Percentiles rank a stretch among this genome's conserved stretches.
Conservation (phyloP, 2,329 filamentous ascomycete genomes). For the Colletotrichum costaricense region DNA sequence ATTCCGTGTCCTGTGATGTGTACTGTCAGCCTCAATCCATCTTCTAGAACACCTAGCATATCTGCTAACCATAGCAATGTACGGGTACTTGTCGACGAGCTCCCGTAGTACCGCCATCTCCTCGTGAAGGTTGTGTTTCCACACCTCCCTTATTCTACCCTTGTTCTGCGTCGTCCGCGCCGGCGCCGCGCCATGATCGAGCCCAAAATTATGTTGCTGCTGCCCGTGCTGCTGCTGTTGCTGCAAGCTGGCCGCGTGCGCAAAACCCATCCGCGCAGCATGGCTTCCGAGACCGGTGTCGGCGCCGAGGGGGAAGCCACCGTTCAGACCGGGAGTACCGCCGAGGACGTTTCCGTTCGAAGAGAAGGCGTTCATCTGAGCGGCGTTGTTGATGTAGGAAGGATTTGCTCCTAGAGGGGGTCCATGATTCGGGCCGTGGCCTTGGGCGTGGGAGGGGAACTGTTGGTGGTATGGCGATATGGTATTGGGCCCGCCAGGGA, state of each 20-base stretch:
- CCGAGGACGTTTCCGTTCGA: slow-evolving; percentile 68
- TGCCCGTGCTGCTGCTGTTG: slow-evolving; percentile 69
- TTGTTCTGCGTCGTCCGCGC: slow-evolving; percentile 74
- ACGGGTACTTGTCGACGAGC: slow-evolving; percentile 90
- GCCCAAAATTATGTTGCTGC: slow-evolving; percentile 41
- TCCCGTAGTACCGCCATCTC: slow-evolving; percentile 89
- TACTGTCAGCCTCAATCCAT: slow-evolving; percentile 21
- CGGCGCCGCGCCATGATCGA: slow-evolving; percentile 37
- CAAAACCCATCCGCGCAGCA: slow-evolving; percentile 88
- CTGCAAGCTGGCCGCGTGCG: slow-evolving; percentile 73
- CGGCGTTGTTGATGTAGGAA: slow-evolving; percentile 75
- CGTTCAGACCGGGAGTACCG: slow-evolving; percentile 67
- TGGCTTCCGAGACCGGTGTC: slow-evolving; percentile 85
- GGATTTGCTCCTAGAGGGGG: slow-evolving; percentile 73
- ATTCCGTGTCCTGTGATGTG: slow-evolving; percentile 85
- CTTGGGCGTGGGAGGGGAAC: slow-evolving; percentile 66
- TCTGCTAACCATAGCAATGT: slow-evolving; percentile 91
- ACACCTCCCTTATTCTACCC: slow-evolving; percentile 92
- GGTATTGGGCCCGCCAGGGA: slow-evolving; percentile 57
- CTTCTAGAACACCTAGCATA: not conserved
- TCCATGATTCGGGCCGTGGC: slow-evolving; percentile 57
- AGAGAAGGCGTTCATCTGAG: slow-evolving; percentile 75
- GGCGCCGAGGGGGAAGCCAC: slow-evolving; percentile 67
- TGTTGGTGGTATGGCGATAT: slow-evolving; percentile 58
- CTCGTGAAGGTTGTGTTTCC: slow-evolving; percentile 90